A percentile compares a stretch with the other conserved stretches of the same genome.
Conservation (phyloP, 371 early-diverging fungal genomes). For the Paraphysoderma sedebokerense region DNA sequence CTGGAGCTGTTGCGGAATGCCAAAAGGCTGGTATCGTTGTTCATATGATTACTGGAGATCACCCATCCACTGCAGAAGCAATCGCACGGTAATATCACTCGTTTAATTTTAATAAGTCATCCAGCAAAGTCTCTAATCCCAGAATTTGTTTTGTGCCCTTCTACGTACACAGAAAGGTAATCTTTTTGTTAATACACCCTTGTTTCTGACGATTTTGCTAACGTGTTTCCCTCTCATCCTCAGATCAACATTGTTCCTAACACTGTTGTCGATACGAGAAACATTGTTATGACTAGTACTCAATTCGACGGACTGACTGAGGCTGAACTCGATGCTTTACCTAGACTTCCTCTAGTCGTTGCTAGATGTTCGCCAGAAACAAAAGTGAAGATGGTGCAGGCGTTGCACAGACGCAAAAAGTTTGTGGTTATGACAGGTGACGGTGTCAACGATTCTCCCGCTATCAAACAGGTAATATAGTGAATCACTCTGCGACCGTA, state of each 20-base stretch:
- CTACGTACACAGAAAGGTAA: too few species aligned
- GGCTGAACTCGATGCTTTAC: constrained; percentile 29
- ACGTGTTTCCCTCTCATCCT: too few species aligned
- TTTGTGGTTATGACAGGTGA: constrained; percentile 88
- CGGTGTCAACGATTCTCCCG: constrained; percentile 86
- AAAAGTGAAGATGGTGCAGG: constrained; percentile 81
- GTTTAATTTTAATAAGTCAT: too few species aligned
- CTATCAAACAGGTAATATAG: constrained; percentile 38
- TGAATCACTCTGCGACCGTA: constrained; percentile 10
- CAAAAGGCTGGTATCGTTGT: constrained; percentile 54
- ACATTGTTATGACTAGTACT: constrained; percentile 26
- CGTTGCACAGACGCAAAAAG: constrained; percentile 61
- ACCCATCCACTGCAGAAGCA: constrained; percentile 50
- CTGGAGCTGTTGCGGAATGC: constrained; percentile 37
- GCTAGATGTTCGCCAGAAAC: constrained; percentile 90
- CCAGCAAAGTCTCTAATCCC: too few species aligned
- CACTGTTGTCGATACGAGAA: constrained; percentile 6
- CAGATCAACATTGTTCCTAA: background rate
- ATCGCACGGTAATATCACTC: constrained; percentile 53
- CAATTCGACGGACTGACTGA: constrained; percentile 44
- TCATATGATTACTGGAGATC: constrained; percentile 67
- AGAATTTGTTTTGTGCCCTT: too few species aligned
- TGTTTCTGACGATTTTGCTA: too few species aligned
- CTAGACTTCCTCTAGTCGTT: constrained; percentile 62
- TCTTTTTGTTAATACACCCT: too few species aligned